Evolutionary conservation across 129 eudicot genomes (phyloP).

Genomic region (Erigeron canadensis): DNA sequence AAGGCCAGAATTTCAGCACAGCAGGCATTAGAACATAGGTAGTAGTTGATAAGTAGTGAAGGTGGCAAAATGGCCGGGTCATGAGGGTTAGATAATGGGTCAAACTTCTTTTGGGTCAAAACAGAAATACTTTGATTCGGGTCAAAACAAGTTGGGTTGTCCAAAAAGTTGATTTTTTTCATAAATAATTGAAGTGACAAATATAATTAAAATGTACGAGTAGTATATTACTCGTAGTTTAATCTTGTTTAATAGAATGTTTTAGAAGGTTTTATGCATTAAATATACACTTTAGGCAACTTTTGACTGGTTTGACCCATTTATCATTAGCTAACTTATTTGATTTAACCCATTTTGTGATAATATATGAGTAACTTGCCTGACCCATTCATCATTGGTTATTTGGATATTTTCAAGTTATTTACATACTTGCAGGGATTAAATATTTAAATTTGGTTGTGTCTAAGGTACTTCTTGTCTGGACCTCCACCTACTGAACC

Average conservation of each 20-base stretch:
- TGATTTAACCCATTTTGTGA: not conserved
- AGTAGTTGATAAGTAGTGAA: conserved; percentile 8
- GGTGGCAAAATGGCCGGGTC: not conserved
- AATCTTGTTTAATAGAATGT: too few relatives aligned
- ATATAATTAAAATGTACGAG: too few relatives aligned
- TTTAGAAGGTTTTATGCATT: too few relatives aligned
- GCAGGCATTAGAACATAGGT: conserved; percentile 96
- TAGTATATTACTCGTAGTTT: too few relatives aligned
- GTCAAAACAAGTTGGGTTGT: not conserved
- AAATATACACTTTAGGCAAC: too few relatives aligned
- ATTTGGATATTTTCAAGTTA: not conserved
- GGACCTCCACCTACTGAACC: conserved; percentile 93
- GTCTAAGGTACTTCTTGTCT: conserved; percentile 74
- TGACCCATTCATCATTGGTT: not conserved
- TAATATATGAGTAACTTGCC: not conserved
- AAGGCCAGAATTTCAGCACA: conserved; percentile 91
- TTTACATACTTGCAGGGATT: not conserved
- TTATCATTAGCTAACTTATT: too few relatives aligned
- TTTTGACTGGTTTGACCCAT: too few relatives aligned
- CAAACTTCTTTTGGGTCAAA: too few relatives aligned
- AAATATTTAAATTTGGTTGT: not conserved
- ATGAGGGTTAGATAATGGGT: too few relatives aligned
- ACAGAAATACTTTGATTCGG: not conserved
- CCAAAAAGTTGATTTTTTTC: not conserved
- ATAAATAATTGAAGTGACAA: not conserved